These are phyloP conservation scores for Ilyonectria destructans DNA, from an alignment of 2,329 filamentous ascomycete species.

Conservation along the genomic window DNA sequence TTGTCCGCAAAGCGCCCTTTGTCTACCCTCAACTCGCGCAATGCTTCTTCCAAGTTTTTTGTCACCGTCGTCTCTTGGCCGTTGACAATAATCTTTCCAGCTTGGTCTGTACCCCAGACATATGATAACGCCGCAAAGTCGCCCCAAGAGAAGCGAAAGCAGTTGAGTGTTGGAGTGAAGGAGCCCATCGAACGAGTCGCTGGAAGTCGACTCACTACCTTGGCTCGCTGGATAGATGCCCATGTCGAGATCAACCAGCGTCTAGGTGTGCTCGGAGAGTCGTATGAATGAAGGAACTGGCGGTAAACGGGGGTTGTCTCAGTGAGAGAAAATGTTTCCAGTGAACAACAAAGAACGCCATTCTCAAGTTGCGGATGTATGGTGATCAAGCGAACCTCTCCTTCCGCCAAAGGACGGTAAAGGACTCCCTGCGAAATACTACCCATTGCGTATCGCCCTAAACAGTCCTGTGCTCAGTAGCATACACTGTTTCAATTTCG, in stretches of 20 bases:
- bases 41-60: conserved; percentile 28
- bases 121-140: conserved; percentile 32
- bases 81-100: conserved; percentile 23
- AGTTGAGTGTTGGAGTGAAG: conserved; percentile 15
- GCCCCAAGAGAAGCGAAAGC: conserved; percentile 26
- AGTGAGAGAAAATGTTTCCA: conserved; percentile 22
- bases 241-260: conserved; percentile 29
- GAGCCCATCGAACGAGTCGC: conserved; percentile 18
- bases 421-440: conserved; percentile 1
- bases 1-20: conserved; percentile 13
- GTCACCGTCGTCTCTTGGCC: conserved; percentile 27
- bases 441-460: not conserved
- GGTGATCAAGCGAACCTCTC: conserved; percentile 26
- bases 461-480: not conserved
- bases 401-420: conserved; percentile 19
- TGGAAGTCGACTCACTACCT: conserved; percentile 15
- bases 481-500: not conserved
- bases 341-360: conserved; percentile 24
- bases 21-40: conserved; percentile 17
- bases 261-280: conserved; percentile 12
- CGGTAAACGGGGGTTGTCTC: conserved; percentile 15
- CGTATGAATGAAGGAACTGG: conserved; percentile 22
- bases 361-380: conserved; percentile 14
- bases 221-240: conserved; percentile 24
- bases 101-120: conserved; percentile 26